These are phyloP conservation scores for Aegilops speltoides DNA, from an alignment of 176 grass and related monocot species.

Conservation along the genomic window DNA sequence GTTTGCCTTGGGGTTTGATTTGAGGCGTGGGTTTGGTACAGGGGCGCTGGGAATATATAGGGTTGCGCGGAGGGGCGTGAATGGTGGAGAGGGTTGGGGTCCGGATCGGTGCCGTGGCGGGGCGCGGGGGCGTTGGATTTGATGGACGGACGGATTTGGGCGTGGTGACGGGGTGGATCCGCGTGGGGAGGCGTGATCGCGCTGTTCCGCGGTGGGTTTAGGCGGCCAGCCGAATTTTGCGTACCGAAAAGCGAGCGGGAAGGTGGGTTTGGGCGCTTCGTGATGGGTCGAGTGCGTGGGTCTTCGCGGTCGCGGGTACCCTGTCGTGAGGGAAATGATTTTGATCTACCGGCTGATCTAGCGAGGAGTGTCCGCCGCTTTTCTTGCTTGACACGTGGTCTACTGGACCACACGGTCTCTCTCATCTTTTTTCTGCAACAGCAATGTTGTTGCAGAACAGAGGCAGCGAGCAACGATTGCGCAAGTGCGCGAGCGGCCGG, in stretches of 20 bases:
- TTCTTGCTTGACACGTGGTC: too few relatives aligned
- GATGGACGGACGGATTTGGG: slow-evolving; percentile 10
- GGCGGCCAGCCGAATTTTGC: not conserved
- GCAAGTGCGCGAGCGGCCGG: too few relatives aligned
- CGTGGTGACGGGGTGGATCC: not conserved
- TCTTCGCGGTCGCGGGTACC: too few relatives aligned
- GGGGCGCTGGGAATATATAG: slow-evolving; percentile 25
- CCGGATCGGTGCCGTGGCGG: slow-evolving; percentile 34
- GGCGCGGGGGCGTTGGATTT: not conserved
- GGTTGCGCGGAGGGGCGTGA: not conserved
- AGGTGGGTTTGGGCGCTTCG: not conserved
- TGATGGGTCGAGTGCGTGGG: not conserved
- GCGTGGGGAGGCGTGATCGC: slow-evolving; percentile 12
- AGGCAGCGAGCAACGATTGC: too few relatives aligned
- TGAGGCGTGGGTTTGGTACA: not conserved
- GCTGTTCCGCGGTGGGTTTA: not conserved
- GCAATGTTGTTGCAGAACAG: too few relatives aligned
- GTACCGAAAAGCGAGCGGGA: slow-evolving; percentile 3
- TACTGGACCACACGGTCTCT: too few relatives aligned
- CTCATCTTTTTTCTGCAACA: too few relatives aligned
- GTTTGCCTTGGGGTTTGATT: not conserved
- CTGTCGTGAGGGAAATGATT: too few relatives aligned
- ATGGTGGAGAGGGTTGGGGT: not conserved
- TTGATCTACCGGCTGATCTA: too few relatives aligned
- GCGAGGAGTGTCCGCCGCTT: too few relatives aligned